phyloP scores from a whole-genome alignment of 768 basidiomycete genomes.

The Suillus plorans region DNA sequence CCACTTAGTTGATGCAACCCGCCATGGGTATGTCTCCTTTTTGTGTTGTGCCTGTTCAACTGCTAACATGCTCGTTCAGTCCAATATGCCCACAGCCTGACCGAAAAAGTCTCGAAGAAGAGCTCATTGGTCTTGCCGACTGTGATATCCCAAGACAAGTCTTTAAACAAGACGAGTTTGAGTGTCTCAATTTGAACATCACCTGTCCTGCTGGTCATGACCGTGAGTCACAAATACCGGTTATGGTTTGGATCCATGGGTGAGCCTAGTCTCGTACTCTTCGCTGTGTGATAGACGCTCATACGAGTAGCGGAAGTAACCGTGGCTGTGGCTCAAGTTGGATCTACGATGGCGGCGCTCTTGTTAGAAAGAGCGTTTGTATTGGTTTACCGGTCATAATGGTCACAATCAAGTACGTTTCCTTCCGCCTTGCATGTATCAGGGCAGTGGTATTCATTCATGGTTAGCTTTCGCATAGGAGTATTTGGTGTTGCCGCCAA shows the following conservation, averaged over 20 bases:
- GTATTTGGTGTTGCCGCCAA: constrained; percentile 76
- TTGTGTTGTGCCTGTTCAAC: background rate
- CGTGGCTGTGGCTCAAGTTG: constrained; percentile 74
- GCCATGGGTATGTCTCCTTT: constrained; percentile 54
- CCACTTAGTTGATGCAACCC: constrained; percentile 58
- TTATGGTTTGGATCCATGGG: constrained; percentile 91
- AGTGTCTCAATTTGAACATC: constrained; percentile 79
- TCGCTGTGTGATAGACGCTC: constrained; percentile 16
- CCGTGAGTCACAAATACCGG: constrained; percentile 56
- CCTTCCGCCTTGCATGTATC: constrained; percentile 16
- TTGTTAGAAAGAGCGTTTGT: constrained; percentile 67
- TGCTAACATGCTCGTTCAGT: constrained; percentile 34
- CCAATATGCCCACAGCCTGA: constrained; percentile 74
- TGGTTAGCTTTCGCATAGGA: constrained; percentile 68
- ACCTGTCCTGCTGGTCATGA: constrained; percentile 65
- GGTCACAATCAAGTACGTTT: constrained; percentile 71
- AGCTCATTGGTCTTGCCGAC: constrained; percentile 57
- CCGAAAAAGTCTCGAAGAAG: constrained; percentile 52
- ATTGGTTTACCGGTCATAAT: constrained; percentile 66
- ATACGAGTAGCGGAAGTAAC: constrained; percentile 58
- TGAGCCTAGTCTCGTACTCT: constrained; percentile 38
- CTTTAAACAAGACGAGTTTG: constrained; percentile 70
- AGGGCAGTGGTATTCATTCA: constrained; percentile 1
- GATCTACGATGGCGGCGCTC: constrained; percentile 71
- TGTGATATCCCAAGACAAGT: constrained; percentile 53